Conservation (phyloP, 164 flowering plant genomes). For the Taxillus chinensis region DNA sequence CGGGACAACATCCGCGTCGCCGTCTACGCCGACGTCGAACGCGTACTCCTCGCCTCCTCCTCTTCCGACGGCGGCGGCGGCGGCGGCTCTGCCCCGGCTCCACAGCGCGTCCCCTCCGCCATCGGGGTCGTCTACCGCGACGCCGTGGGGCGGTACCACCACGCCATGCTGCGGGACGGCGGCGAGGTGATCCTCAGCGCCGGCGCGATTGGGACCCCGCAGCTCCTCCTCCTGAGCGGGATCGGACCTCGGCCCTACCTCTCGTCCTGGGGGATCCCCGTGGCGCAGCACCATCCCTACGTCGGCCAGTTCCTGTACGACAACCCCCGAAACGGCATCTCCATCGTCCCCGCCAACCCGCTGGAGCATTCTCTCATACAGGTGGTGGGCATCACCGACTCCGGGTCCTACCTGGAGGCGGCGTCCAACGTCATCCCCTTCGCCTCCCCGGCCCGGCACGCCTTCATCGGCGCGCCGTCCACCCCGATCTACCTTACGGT, state of each 20-base stretch:
- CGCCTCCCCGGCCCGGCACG: constrained; percentile 29
- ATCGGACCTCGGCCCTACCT: constrained; percentile 66
- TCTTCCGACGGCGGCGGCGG: constrained; percentile 1
- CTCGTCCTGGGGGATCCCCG: constrained; percentile 67
- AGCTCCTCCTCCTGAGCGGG: constrained; percentile 73
- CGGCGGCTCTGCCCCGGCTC: background rate
- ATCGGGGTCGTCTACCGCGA: constrained; percentile 66
- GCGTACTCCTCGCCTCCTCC: constrained; percentile 36
- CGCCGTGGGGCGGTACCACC: constrained; percentile 42
- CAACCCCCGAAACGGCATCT: constrained; percentile 70
- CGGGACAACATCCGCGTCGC: constrained; percentile 43
- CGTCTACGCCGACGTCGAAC: constrained; percentile 55
- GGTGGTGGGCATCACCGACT: constrained; percentile 69
- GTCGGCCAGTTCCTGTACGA: constrained; percentile 71
- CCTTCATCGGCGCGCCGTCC: constrained; percentile 28
- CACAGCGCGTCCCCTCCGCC: constrained; percentile 21
- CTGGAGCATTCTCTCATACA: constrained; percentile 66
- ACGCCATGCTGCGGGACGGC: constrained; percentile 38
- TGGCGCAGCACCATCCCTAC: constrained; percentile 37
- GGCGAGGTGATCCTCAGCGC: constrained; percentile 77
- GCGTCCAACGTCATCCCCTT: constrained; percentile 58
- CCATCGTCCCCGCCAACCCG: constrained; percentile 53
- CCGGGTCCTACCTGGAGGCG: constrained; percentile 60
- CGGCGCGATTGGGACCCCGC: constrained; percentile 88
- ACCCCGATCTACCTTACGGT: constrained; percentile 53